Conservation (phyloP, 257 asterid genomes). For the Jasminum sambac region DNA sequence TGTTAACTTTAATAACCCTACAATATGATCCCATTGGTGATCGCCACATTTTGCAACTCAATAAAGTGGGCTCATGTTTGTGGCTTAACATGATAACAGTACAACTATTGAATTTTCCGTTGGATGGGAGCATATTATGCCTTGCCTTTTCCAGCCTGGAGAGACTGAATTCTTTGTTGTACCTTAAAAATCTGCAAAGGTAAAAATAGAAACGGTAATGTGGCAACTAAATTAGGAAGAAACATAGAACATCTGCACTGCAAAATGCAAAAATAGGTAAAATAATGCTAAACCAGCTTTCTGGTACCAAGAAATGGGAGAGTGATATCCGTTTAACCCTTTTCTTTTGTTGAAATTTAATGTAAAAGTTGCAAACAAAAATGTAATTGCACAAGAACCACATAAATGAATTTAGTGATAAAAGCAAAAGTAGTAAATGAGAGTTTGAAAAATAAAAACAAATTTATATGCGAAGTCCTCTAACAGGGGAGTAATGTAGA, state of each 20-base stretch:
- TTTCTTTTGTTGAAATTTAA: neutral
- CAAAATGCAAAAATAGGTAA: neutral
- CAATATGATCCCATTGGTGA: conserved; percentile 23
- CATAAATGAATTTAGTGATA: neutral
- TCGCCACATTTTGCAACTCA: conserved; percentile 20
- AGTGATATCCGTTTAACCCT: neutral
- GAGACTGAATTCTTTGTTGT: conserved; percentile 79
- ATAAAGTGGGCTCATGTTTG: conserved; percentile 21
- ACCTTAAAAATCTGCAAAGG: conserved; percentile 62
- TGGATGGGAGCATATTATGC: conserved; percentile 36
- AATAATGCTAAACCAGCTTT: neutral
- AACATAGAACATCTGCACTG: neutral
- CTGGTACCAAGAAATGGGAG: neutral
- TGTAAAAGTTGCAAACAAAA: neutral
- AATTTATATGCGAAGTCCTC: neutral
- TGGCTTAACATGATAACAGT: conserved; percentile 17
- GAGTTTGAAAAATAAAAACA: neutral
- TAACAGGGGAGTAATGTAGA: neutral
- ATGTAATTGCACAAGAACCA: neutral
- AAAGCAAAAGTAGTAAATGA: neutral
- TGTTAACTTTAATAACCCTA: conserved; percentile 29
- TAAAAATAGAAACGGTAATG: neutral
- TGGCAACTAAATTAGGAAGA: neutral
- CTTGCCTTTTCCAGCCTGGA: conserved; percentile 87
- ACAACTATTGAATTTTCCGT: conserved; percentile 17